Conservation (phyloP, 139 green algal species). For the Mychonastes homosphaera region DNA sequence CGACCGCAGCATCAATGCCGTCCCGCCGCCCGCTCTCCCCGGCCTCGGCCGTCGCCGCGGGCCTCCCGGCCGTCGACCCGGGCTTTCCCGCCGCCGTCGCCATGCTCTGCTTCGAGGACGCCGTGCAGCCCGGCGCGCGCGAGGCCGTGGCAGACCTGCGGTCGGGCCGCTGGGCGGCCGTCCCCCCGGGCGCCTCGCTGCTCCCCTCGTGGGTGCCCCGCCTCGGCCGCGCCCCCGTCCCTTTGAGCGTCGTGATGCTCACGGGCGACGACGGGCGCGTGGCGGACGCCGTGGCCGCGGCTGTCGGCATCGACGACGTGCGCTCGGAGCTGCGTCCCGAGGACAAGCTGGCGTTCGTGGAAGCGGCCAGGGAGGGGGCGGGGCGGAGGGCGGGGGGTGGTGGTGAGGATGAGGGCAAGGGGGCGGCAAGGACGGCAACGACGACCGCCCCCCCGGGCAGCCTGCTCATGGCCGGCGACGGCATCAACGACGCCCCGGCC, state of each 20-base stretch:
- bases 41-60: too few species aligned
- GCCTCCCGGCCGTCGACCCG: too few species aligned
- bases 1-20: conserved; percentile 3
- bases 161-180: conserved; percentile 24
- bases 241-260: conserved; percentile 44
- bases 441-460: background rate
- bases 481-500: conserved; percentile 66
- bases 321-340: conserved; percentile 54
- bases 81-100: conserved; percentile 26
- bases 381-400: background rate
- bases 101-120: conserved; percentile 60
- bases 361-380: conserved; percentile 8
- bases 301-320: conserved; percentile 49
- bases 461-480: conserved; percentile 74
- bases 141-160: conserved; percentile 42
- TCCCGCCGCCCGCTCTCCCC: too few species aligned
- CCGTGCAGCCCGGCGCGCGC: conserved; percentile 34
- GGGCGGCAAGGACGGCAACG: background rate
- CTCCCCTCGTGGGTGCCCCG: background rate
- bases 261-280: conserved; percentile 64
- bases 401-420: background rate
- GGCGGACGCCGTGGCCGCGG: conserved; percentile 30
- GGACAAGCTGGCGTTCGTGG: conserved; percentile 53
- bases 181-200: background rate
- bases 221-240: background rate